Evolutionary conservation across 805 yeast genomes (phyloP), one percentile per base, ranked within the genome.

Genomic region (Kluyveromyces wickerhamii): DNA sequence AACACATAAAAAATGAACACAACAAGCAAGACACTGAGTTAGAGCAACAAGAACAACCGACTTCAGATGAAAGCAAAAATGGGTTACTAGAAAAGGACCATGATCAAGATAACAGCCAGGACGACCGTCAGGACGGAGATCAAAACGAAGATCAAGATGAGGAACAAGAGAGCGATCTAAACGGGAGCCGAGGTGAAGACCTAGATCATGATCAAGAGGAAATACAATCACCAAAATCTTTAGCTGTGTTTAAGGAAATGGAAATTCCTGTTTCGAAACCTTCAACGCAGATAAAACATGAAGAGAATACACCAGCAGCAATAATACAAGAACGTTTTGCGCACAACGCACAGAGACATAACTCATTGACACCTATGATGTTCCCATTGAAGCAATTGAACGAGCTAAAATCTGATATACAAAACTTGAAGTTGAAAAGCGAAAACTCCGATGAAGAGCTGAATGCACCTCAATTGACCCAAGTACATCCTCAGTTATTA

Each of bases 341-440:
- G 13, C 28, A 22, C 15, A 31, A 40, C 29, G 29, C 41, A 5
- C 42, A 42, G 18, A 47, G 57, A 34, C 45, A 53, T 21, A 44
- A 52, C 28, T 54, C 58, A 4, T 33, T 52, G 20, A 50, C 52
- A 10, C 58, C 60, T 12, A 22, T 30, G 33, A 22, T 21, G 33
- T 30, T 30, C 25, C 33, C 33, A 5, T 19, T 21, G 12, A 21
- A 22, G n/a, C 33, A 30, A 13, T 17, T 30, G 19, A 30, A 30
- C 12, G 26, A 30, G 17, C 25, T 30, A 11, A 30, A 30, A 30
- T 21, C 33, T 5, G 33, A 30, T 21, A 21, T 30, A 20, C 33
- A 22, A 21, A 22, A 30, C 19, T 15, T 22, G n/a, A 30, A 30
- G 11, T 12, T 22, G 19, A 22, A 21, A 22, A 17, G 14, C n/a